A percentile compares a stretch with the other conserved stretches of the same genome.
phyloP scores from a whole-genome alignment of 2,329 filamentous ascomycete genomes.

The Emericellopsis cladophorae region DNA sequence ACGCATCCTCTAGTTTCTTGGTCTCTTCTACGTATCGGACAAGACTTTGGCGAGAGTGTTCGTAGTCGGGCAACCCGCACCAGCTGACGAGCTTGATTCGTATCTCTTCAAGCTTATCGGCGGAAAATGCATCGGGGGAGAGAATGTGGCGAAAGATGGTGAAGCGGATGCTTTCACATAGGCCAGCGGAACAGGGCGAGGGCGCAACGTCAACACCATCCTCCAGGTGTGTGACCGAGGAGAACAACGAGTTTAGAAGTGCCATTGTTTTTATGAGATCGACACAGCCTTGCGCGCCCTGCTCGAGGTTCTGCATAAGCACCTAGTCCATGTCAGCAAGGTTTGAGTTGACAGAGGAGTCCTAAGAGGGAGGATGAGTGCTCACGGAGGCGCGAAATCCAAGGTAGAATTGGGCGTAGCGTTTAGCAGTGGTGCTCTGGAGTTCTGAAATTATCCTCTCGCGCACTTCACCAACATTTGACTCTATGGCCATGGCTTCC shows the following conservation, averaged over 20 bases:
- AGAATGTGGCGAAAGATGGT: slow-evolving; percentile 20
- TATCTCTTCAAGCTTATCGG: slow-evolving; percentile 10
- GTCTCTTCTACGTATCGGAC: slow-evolving; percentile 17
- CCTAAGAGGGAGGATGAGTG: neutral
- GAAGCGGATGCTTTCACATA: slow-evolving; percentile 22
- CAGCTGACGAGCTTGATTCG: slow-evolving; percentile 17
- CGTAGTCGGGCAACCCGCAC: slow-evolving; percentile 17
- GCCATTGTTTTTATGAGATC: slow-evolving; percentile 15
- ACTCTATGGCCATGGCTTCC: slow-evolving; percentile 4
- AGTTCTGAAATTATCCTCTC: slow-evolving; percentile 14
- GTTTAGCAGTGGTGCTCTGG: slow-evolving; percentile 12
- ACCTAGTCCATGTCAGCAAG: slow-evolving; percentile 9
- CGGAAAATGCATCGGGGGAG: slow-evolving; percentile 8
- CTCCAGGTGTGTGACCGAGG: slow-evolving; percentile 10
- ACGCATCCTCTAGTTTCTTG: slow-evolving; percentile 18
- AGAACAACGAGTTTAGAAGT: slow-evolving; percentile 21
- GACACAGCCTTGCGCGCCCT: slow-evolving; percentile 2
- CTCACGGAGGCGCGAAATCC: slow-evolving; percentile 20
- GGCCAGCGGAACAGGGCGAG: slow-evolving; percentile 14
- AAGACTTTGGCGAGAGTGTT: slow-evolving; percentile 13
- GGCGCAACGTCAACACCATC: slow-evolving; percentile 11
- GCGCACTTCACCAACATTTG: slow-evolving; percentile 4
- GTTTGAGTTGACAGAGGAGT: neutral
- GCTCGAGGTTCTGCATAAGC: slow-evolving; percentile 11
- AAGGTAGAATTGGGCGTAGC: slow-evolving; percentile 17